Conservation (phyloP, 2,329 filamentous ascomycete species). For the Neofusicoccum ribis region DNA sequence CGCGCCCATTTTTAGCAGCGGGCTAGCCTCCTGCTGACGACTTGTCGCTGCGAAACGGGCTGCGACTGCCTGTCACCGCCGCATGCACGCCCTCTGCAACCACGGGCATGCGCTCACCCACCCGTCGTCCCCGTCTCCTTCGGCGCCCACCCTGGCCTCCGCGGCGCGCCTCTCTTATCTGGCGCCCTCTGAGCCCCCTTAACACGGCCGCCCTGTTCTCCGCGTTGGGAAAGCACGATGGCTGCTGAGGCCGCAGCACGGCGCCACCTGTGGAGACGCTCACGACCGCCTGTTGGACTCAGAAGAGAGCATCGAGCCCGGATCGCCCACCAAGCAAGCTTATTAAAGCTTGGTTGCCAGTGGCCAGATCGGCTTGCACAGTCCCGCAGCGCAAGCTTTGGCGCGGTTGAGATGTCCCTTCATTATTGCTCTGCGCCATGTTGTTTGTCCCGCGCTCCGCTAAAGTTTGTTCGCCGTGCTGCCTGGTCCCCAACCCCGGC, state of each 20-base stretch:
- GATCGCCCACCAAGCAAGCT: constrained; percentile 8
- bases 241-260: background rate
- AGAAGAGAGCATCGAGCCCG: background rate
- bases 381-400: background rate
- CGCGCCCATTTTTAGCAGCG: background rate
- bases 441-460: background rate
- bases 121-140: background rate
- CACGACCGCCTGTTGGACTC: background rate
- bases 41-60: background rate
- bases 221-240: background rate
- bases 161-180: background rate
- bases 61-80: background rate
- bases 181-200: background rate
- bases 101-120: background rate
- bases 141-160: background rate
- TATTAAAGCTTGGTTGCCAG: constrained; percentile 4
- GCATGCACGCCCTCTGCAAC: background rate
- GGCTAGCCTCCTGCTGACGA: constrained; percentile 1
- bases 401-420: background rate
- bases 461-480: background rate
- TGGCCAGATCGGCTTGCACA: background rate
- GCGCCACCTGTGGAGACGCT: background rate
- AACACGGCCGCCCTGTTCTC: background rate
- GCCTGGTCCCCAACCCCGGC: background rate
- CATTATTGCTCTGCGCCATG: background rate